phyloP scores from a whole-genome alignment of 2,329 filamentous ascomycete genomes.

The Phialophora expanda region DNA sequence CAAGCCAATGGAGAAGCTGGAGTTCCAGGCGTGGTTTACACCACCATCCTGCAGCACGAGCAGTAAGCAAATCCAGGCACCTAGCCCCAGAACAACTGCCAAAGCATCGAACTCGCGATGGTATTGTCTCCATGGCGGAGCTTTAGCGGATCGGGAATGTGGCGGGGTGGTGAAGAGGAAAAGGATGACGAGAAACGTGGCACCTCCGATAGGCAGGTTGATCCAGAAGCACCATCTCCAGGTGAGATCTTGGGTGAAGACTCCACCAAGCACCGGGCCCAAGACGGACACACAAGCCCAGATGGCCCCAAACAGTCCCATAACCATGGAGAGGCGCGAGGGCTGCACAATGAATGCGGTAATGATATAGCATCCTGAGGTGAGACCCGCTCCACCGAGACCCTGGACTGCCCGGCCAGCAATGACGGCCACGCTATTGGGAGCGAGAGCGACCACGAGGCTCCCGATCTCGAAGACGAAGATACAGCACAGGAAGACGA shows the following conservation, averaged over 20 bases:
- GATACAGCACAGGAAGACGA: no score
- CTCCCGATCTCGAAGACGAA: no score
- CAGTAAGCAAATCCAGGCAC: constrained; percentile 59
- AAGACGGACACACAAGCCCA: constrained; percentile 27
- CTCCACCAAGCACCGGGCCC: constrained; percentile 41
- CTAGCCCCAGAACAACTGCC: constrained; percentile 58
- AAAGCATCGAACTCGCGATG: constrained; percentile 45
- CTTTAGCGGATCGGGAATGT: neutral
- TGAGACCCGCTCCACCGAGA: no score
- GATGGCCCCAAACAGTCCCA: no score
- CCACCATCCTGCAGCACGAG: constrained; percentile 65
- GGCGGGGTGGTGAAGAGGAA: constrained; percentile 40
- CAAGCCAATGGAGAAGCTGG: constrained; percentile 57
- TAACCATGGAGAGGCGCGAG: no score
- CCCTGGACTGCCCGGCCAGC: no score
- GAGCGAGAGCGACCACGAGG: no score
- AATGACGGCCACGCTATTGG: no score
- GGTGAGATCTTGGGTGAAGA: constrained; percentile 40
- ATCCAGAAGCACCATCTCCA: constrained; percentile 56
- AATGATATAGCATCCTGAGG: no score
- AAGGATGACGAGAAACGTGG: constrained; percentile 42
- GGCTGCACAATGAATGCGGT: no score
- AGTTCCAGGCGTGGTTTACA: constrained; percentile 57
- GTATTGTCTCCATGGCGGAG: neutral
- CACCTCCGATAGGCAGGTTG: constrained; percentile 56